Percentiles rank a stretch among this genome's conserved stretches.
Conservation (phyloP, 768 basidiomycete species). For the Leccinellum rugosiceps region DNA sequence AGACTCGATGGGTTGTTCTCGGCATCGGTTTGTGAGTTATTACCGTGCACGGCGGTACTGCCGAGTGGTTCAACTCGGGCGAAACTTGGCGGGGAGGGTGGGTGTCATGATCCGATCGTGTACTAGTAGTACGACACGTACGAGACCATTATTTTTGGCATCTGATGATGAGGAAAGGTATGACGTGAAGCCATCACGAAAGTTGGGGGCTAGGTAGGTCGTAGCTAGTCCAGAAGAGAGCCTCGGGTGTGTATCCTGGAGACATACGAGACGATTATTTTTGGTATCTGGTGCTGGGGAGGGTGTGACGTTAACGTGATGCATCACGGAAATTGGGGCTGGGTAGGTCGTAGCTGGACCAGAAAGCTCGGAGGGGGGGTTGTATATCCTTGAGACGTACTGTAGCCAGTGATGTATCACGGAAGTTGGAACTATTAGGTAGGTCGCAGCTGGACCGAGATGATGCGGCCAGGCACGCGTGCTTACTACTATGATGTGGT, state of each 20-base stretch:
- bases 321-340: background rate
- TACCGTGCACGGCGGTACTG: too few relatives aligned
- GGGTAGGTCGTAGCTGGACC: too few relatives aligned
- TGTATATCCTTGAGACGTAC: background rate
- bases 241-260: too few relatives aligned
- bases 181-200: too few relatives aligned
- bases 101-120: background rate
- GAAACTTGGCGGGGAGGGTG: too few relatives aligned
- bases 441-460: background rate
- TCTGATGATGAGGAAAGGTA: too few relatives aligned
- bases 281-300: background rate
- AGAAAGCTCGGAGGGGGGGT: too few relatives aligned
- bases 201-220: too few relatives aligned
- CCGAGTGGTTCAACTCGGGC: too few relatives aligned
- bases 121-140: too few relatives aligned
- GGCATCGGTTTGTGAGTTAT: background rate
- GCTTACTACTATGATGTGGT: background rate
- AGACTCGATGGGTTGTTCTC: background rate
- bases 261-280: background rate
- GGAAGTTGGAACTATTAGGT: background rate
- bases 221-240: too few relatives aligned
- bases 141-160: too few relatives aligned
- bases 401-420: background rate
- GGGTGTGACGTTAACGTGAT: background rate
- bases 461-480: background rate